Percentiles rank a stretch among this genome's conserved stretches.
Conservation (phyloP, 2,329 filamentous ascomycete species). For the Calonectria hongkongensis region DNA sequence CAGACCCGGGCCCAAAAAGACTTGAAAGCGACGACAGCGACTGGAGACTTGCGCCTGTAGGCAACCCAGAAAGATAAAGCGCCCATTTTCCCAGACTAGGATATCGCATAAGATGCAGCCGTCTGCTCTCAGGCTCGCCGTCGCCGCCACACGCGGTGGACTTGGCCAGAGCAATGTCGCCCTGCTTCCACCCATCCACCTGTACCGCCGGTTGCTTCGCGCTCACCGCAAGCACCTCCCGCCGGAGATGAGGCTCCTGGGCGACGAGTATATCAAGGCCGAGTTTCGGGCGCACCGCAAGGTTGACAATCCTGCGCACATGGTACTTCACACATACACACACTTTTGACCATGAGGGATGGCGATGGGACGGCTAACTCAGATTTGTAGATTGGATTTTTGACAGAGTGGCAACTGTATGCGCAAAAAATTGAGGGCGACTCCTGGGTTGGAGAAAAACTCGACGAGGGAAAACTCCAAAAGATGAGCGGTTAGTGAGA, state of each 20-base stretch:
- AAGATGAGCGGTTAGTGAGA: constrained; percentile 89
- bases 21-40: constrained; percentile 1
- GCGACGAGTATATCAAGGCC: constrained; percentile 93
- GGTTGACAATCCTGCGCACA: constrained; percentile 92
- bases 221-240: constrained; percentile 88
- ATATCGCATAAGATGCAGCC: constrained; percentile 52
- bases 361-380: constrained; percentile 37
- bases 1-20: constrained; percentile 1
- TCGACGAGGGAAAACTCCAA: constrained; percentile 88
- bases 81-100: neutral
- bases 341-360: no score
- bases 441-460: constrained; percentile 86
- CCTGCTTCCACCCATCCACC: constrained; percentile 88
- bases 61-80: neutral
- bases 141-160: constrained; percentile 59
- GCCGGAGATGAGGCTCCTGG: constrained; percentile 84
- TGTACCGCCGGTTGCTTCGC: constrained; percentile 91
- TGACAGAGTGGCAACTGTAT: constrained; percentile 97
- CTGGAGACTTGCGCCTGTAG: neutral
- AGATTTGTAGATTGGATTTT: constrained; percentile 85
- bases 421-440: constrained; percentile 94
- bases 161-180: constrained; percentile 72
- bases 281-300: constrained; percentile 91
- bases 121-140: constrained; percentile 59
- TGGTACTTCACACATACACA: constrained; percentile 74